phyloP scores from a whole-genome alignment of 495 filamentous ascomycete species.

The Penicillium lividum region DNA sequence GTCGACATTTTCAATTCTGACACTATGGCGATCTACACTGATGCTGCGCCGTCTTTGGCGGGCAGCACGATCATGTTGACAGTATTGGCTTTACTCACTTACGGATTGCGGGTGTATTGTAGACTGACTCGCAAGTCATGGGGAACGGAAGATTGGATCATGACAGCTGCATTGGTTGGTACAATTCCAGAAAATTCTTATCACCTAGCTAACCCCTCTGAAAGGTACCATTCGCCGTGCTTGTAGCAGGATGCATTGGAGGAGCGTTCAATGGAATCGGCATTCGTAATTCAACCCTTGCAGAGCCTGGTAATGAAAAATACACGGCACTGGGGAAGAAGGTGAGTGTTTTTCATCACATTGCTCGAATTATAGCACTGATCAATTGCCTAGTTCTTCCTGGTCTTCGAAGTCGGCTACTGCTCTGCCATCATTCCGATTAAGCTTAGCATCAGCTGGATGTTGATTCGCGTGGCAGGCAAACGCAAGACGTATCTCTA shows the following conservation, averaged over 20 bases:
- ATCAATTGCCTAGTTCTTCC: slow-evolving; percentile 20
- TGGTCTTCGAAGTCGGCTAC: slow-evolving; percentile 32
- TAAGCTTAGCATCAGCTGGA: slow-evolving; percentile 33
- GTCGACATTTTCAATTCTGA: background rate
- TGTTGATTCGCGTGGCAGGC: slow-evolving; percentile 30
- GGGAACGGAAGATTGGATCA: slow-evolving; percentile 30
- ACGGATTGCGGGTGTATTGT: slow-evolving; percentile 23
- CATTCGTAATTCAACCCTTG: slow-evolving; percentile 12
- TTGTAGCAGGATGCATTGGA: slow-evolving; percentile 22
- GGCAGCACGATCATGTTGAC: slow-evolving; percentile 26
- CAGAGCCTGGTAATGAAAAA: slow-evolving; percentile 17
- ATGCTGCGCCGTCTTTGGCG: slow-evolving; percentile 23
- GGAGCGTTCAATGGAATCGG: slow-evolving; percentile 32
- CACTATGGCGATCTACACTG: slow-evolving; percentile 23
- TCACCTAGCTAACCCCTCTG: background rate
- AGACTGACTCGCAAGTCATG: slow-evolving; percentile 22
- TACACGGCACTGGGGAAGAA: slow-evolving; percentile 23
- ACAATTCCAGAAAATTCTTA: background rate
- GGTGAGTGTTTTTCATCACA: slow-evolving; percentile 4
- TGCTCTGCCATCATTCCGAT: slow-evolving; percentile 31
- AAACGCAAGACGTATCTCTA: slow-evolving; percentile 24
- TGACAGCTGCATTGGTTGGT: slow-evolving; percentile 25
- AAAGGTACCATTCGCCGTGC: slow-evolving; percentile 28
- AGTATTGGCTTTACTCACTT: slow-evolving; percentile 19
- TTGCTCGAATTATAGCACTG: background rate